Conservation (phyloP, 2,329 filamentous ascomycete genomes). For the Knoxdaviesia capensis region DNA sequence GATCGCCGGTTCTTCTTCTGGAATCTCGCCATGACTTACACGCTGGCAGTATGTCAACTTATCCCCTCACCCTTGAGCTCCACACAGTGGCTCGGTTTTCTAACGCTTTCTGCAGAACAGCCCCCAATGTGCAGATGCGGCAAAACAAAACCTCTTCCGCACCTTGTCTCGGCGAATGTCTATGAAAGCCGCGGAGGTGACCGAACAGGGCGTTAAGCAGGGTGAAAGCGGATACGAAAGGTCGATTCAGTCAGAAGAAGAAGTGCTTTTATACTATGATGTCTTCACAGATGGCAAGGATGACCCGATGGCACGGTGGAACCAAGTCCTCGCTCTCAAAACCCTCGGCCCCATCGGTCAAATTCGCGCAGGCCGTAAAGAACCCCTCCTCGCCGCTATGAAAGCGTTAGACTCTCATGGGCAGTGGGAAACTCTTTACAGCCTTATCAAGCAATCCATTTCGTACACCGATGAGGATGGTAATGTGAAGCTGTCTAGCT, state of each 20-base stretch:
- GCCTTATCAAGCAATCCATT: slow-evolving; percentile 23
- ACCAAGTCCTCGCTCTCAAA: slow-evolving; percentile 3
- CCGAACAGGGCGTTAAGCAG: slow-evolving; percentile 15
- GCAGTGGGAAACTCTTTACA: slow-evolving; percentile 22
- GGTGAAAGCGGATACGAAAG: slow-evolving; percentile 8
- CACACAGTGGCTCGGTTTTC: too few relatives aligned
- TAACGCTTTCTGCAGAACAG: too few relatives aligned
- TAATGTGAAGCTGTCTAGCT: slow-evolving; percentile 16
- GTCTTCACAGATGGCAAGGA: slow-evolving; percentile 13
- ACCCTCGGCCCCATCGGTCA: slow-evolving; percentile 21
- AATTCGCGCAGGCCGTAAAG: slow-evolving; percentile 24
- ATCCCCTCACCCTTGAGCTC: not conserved
- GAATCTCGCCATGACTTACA: slow-evolving; percentile 31
- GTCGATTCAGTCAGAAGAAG: slow-evolving; percentile 24
- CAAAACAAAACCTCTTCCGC: slow-evolving; percentile 22
- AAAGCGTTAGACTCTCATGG: slow-evolving; percentile 15
- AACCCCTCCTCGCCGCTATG: slow-evolving; percentile 22
- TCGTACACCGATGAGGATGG: slow-evolving; percentile 15
- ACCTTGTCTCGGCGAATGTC: too few relatives aligned
- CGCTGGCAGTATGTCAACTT: slow-evolving; percentile 24
- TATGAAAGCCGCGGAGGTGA: slow-evolving; percentile 20
- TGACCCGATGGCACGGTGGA: too few relatives aligned
- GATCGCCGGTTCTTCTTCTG: slow-evolving; percentile 30
- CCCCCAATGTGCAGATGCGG: too few relatives aligned
- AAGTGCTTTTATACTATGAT: slow-evolving; percentile 27